Conservation (phyloP, 257 asterid genomes). For the Solanum piurae region DNA sequence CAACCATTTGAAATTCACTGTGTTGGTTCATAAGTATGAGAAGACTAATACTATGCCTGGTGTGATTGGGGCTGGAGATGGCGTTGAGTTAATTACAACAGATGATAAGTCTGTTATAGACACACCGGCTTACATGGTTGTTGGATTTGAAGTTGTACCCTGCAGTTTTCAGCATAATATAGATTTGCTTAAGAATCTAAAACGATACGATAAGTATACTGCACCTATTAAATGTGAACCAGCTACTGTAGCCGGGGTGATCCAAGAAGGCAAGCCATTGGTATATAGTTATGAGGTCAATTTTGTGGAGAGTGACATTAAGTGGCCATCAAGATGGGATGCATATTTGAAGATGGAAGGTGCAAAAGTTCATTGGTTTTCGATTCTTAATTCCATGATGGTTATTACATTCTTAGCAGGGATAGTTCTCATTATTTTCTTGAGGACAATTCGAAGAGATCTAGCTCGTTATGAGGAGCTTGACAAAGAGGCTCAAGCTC, state of each 20-base stretch:
- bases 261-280: conserved; percentile 9
- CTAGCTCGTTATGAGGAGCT: conserved; percentile 13
- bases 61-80: conserved; percentile 16
- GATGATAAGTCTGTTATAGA: conserved; percentile 1
- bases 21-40: conserved; percentile 14
- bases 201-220: conserved; percentile 3
- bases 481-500: conserved; percentile 18
- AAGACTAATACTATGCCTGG: conserved; percentile 1
- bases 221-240: conserved; percentile 10
- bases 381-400: conserved; percentile 12
- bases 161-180: conserved; percentile 10
- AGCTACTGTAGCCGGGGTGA: not conserved
- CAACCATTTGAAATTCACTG: conserved; percentile 16
- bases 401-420: conserved; percentile 13
- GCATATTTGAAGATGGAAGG: conserved; percentile 23
- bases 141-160: conserved; percentile 20
- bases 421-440: conserved; percentile 9
- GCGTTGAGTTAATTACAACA: conserved; percentile 3
- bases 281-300: conserved; percentile 8
- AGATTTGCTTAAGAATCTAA: not conserved
- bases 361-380: conserved; percentile 18
- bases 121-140: conserved; percentile 7
- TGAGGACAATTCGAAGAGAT: conserved; percentile 16
- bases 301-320: conserved; percentile 19
- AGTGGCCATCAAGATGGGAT: conserved; percentile 21